Evolutionary conservation across 1,284 basidiomycete genomes (phyloP).

Genomic region (Cerrena zonata): DNA sequence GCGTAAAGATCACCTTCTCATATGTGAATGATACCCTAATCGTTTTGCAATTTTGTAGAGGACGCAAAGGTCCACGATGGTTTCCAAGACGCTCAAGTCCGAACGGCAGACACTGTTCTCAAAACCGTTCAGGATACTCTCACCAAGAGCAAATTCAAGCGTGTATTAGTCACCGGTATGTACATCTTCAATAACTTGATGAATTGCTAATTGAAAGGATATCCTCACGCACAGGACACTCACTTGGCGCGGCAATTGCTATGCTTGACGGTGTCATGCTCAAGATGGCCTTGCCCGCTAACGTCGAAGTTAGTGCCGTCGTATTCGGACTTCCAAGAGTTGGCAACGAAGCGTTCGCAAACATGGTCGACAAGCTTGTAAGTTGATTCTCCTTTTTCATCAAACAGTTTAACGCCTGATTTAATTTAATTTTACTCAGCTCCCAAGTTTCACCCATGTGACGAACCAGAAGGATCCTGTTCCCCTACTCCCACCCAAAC

Average conservation of each 20-base stretch:
- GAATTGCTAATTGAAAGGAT: too few relatives aligned
- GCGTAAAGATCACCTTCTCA: constrained; percentile 10
- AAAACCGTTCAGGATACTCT: constrained; percentile 34
- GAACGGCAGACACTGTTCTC: constrained; percentile 37
- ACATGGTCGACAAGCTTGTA: constrained; percentile 33
- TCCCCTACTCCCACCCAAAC: constrained; percentile 30
- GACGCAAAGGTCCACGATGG: constrained; percentile 37
- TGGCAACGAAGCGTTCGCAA: constrained; percentile 40
- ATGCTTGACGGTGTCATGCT: constrained; percentile 41
- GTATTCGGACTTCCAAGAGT: constrained; percentile 41
- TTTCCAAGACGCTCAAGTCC: constrained; percentile 41
- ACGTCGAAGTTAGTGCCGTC: constrained; percentile 31
- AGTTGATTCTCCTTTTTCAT: background rate
- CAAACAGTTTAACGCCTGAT: background rate
- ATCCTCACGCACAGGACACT: constrained; percentile 21
- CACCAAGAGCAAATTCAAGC: constrained; percentile 28
- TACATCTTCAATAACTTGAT: too few relatives aligned
- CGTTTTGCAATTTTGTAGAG: constrained; percentile 11
- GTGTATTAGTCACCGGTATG: constrained; percentile 39
- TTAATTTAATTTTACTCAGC: too few relatives aligned
- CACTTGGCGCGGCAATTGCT: constrained; percentile 39
- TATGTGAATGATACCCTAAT: background rate
- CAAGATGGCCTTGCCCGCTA: constrained; percentile 31
- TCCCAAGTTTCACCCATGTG: constrained; percentile 27
- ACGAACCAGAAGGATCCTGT: constrained; percentile 34